Base-by-base conservation (phyloP, 139 green algal genomes). In the Chlamydomonas asymmetrica region DNA sequence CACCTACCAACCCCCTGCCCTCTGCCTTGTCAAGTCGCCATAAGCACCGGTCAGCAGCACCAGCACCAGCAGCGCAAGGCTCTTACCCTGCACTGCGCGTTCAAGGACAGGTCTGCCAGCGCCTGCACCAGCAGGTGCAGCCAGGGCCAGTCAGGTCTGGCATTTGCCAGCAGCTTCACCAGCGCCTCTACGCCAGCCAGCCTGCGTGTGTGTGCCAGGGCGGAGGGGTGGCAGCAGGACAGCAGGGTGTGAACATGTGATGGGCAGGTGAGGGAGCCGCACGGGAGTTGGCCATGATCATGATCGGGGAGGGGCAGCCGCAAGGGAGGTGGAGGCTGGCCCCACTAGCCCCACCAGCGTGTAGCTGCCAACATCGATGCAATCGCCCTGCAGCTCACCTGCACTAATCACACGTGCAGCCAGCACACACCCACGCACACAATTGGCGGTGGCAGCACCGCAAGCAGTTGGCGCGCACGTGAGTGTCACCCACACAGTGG, bases 141-240 rank as follows among this genome's bases (percentile, higher is more conserved):
- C 22, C 49, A 35, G 29, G 70, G n/a, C 39, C 70, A 76, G 54
- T 76, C 70, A 13, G 70, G 70, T 57, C 67, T 16, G 31, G 56
- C 72, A 23, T 41, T 56, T 2, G 39, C 40, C 72, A 84, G 64
- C 48, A 68, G 66, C 60, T 69, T 66, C 72, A 84, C 66, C 72
- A 84, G 79, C 66, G 43, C 57, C 54, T 84, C 66, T 22, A 84
- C 50, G n/a, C 79, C 79, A 35, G 50, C 63, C 25, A 84, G 54
- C 72, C 66, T 76, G 38, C 22, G 39, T 16, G 2, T 2, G 65
- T 6, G 43, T 20, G 16, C n/a, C n/a, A n/a, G n/a, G n/a, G n/a
- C n/a, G n/a, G n/a, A n/a, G n/a, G n/a, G n/a, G n/a, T n/a, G n/a
- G n/a, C n/a, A n/a, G n/a, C n/a, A n/a, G n/a, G n/a, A n/a, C n/a